Conservation (phyloP, 1,284 basidiomycete species). For the Heliocybe sulcata region DNA sequence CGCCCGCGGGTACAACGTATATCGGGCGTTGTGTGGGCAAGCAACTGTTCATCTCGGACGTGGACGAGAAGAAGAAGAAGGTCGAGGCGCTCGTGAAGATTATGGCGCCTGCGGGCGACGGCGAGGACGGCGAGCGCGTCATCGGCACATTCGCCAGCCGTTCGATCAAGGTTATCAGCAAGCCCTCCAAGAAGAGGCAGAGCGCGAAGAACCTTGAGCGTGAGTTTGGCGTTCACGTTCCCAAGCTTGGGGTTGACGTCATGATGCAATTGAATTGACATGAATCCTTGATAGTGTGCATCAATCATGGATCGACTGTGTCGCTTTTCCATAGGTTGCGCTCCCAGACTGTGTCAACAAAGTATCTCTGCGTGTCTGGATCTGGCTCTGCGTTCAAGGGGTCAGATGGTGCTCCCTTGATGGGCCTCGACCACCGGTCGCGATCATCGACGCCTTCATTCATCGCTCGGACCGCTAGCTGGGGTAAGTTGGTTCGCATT, state of each 20-base stretch:
- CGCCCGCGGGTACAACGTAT: constrained; percentile 72
- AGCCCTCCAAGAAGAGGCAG: constrained; percentile 94
- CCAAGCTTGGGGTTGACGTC: constrained; percentile 10
- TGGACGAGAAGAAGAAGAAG: constrained; percentile 87
- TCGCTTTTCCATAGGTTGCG: constrained; percentile 92
- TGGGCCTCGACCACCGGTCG: constrained; percentile 71
- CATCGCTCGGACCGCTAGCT: constrained; percentile 78
- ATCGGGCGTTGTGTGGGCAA: constrained; percentile 87
- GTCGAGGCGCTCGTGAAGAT: constrained; percentile 89
- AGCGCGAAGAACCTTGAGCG: constrained; percentile 89
- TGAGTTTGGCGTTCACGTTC: constrained; percentile 36
- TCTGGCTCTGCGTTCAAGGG: constrained; percentile 86
- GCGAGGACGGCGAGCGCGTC: constrained; percentile 67
- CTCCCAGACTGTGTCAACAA: constrained; percentile 91
- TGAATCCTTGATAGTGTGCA: constrained; percentile 57
- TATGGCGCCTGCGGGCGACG: constrained; percentile 70
- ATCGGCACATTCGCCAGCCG: constrained; percentile 85
- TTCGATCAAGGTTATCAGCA: constrained; percentile 95
- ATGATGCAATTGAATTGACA: constrained; percentile 11
- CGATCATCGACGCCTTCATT: constrained; percentile 74
- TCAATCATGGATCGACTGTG: constrained; percentile 93
- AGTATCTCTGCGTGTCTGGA: constrained; percentile 91
- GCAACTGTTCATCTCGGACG: constrained; percentile 86
- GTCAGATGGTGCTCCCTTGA: constrained; percentile 79
- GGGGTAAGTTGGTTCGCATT: constrained; percentile 45